Percentiles rank a stretch among this genome's conserved stretches.
phyloP scores from a whole-genome alignment of 192 early-diverging fungal species.

The Backusella liffmaniae region DNA sequence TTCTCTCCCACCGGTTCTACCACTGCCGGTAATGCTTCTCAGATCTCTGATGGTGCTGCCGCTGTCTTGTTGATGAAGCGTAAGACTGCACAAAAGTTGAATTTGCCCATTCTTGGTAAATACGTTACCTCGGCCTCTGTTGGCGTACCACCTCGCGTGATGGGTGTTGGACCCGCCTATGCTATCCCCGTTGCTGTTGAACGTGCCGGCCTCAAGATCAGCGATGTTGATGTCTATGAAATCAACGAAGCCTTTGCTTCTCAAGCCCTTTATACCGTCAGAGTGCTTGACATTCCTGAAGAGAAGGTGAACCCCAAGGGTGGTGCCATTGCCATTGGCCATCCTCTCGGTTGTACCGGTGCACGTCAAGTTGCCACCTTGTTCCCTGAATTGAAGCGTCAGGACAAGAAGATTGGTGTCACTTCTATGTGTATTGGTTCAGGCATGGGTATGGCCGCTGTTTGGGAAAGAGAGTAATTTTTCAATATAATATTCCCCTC shows the following conservation, averaged over 20 bases:
- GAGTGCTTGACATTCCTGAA: constrained; percentile 80
- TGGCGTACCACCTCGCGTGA: constrained; percentile 88
- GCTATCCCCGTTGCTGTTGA: constrained; percentile 89
- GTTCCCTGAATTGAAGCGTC: constrained; percentile 86
- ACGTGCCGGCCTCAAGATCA: constrained; percentile 71
- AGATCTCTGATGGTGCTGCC: constrained; percentile 98
- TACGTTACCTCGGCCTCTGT: constrained; percentile 81
- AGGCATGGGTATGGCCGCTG: constrained; percentile 92
- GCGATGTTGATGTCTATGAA: constrained; percentile 88
- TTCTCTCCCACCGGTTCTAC: constrained; percentile 83
- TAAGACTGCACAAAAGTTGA: constrained; percentile 81
- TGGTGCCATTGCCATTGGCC: constrained; percentile 97
- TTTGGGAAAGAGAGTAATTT: constrained; percentile 70
- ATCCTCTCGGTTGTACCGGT: constrained; percentile 86
- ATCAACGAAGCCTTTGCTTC: constrained; percentile 99
- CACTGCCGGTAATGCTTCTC: constrained; percentile 95
- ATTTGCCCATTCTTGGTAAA: constrained; percentile 83
- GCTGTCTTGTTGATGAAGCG: constrained; percentile 95
- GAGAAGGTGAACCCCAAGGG: constrained; percentile 98
- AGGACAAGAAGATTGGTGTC: constrained; percentile 79
- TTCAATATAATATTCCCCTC: background rate
- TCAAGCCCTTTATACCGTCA: constrained; percentile 89
- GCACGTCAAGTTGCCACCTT: constrained; percentile 95
- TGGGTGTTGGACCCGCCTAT: constrained; percentile 96
- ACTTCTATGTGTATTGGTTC: constrained; percentile 94